phyloP scores from a whole-genome alignment of 73 alveolate genomes.

The Breviolum minutum region DNA sequence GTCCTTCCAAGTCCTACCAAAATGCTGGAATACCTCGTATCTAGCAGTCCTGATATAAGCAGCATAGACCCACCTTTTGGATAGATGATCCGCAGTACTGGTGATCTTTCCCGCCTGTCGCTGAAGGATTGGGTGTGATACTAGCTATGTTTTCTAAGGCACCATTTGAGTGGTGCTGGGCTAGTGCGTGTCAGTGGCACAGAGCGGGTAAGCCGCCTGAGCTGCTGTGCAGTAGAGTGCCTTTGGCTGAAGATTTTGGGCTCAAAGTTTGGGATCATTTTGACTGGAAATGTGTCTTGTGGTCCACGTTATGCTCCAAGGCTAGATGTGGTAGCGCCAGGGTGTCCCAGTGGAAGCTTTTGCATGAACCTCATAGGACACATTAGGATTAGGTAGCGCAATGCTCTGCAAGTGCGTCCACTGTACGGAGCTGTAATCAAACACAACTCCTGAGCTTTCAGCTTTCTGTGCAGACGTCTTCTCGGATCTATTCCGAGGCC shows the following conservation, averaged over 20 bases:
- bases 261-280: too few species aligned
- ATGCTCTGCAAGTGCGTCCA: not conserved
- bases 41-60: too few species aligned
- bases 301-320: not conserved
- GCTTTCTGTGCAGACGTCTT: not conserved
- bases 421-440: not conserved
- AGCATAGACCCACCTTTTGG: too few species aligned
- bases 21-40: not conserved
- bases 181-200: conserved; percentile 56
- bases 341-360: not conserved
- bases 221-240: conserved; percentile 88
- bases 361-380: not conserved
- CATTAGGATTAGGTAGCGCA: not conserved
- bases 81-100: not conserved
- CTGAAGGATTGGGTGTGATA: not conserved
- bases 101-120: too few species aligned
- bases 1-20: not conserved
- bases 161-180: conserved; percentile 75
- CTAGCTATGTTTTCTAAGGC: not conserved
- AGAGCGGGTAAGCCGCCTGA: conserved; percentile 95
- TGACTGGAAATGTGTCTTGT: too few species aligned
- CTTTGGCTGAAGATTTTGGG: not conserved
- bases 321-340: conserved; percentile 41
- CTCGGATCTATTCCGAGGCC: not conserved
- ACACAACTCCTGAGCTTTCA: not conserved